Evolutionary conservation across 1,139 yeast species (phyloP).

Genomic region (Saccharomycopsis hybrid): DNA sequence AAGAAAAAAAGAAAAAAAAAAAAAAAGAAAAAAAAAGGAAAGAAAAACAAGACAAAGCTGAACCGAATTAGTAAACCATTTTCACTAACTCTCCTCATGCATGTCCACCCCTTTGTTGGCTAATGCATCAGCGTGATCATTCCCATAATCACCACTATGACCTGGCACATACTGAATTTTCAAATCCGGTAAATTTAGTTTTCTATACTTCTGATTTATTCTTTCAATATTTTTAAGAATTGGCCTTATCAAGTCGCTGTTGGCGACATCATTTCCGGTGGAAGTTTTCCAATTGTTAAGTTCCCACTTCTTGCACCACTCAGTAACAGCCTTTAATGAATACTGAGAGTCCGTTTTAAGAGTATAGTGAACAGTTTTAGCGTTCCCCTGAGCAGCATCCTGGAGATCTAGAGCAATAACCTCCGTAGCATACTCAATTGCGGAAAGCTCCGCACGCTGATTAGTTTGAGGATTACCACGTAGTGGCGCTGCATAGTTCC

Average conservation of each 20-base stretch:
- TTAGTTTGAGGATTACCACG: conserved; percentile 53
- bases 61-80: no score
- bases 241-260: conserved; percentile 42
- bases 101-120: conserved; percentile 49
- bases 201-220: conserved; percentile 29
- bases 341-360: conserved; percentile 57
- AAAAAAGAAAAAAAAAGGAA: no score
- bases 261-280: conserved; percentile 41
- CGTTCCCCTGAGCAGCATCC: conserved; percentile 51
- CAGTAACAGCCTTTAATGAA: conserved; percentile 40
- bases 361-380: conserved; percentile 64
- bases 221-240: conserved; percentile 27
- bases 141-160: conserved; percentile 64
- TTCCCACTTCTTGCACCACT: conserved; percentile 51
- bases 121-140: conserved; percentile 68
- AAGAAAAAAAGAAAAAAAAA: no score
- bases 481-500: conserved; percentile 50
- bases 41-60: no score
- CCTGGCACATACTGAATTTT: conserved; percentile 60
- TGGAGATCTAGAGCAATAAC: conserved; percentile 30
- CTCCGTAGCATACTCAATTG: conserved; percentile 50
- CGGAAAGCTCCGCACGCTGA: conserved; percentile 74
- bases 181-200: conserved; percentile 29
- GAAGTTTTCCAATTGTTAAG: conserved; percentile 45
- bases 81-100: neutral